Evolutionary conservation across 202 grass and related monocot genomes (phyloP).

Genomic region (Schoenoplectus tabernaemontani): DNA sequence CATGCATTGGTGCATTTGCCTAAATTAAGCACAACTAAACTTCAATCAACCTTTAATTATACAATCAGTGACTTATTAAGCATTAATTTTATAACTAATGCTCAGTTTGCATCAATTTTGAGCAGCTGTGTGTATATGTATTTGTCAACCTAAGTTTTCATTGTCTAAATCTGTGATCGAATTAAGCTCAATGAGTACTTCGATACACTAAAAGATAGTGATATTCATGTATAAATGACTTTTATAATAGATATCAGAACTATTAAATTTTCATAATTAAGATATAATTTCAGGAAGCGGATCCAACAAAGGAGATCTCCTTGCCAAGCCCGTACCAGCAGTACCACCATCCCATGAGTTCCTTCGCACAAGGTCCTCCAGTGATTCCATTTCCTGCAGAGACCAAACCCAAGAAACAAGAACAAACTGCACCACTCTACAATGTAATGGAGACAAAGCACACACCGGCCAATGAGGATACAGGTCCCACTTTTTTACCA

Average conservation of each 20-base stretch:
- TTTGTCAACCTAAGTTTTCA: neutral
- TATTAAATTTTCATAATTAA: constrained; percentile 29
- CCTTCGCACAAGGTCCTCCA: constrained; percentile 31
- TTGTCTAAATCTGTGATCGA: neutral
- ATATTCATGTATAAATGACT: too few relatives aligned
- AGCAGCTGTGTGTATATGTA: neutral
- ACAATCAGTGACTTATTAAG: neutral
- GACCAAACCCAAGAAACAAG: constrained; percentile 43
- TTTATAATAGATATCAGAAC: constrained; percentile 37
- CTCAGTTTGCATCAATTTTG: neutral
- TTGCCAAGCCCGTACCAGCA: constrained; percentile 42
- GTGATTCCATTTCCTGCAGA: constrained; percentile 49
- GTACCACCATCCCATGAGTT: constrained; percentile 54
- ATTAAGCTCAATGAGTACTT: neutral
- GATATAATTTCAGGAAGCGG: constrained; percentile 23
- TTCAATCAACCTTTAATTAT: neutral
- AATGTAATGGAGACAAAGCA: constrained; percentile 34
- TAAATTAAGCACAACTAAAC: neutral
- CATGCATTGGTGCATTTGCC: neutral
- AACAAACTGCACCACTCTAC: constrained; percentile 56
- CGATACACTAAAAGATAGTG: neutral
- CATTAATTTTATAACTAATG: neutral
- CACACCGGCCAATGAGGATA: constrained; percentile 34
- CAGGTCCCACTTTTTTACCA: constrained; percentile 44
- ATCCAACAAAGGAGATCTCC: constrained; percentile 42